Conservation (phyloP, 2,329 filamentous ascomycete species). For the Penicillium sp. region DNA sequence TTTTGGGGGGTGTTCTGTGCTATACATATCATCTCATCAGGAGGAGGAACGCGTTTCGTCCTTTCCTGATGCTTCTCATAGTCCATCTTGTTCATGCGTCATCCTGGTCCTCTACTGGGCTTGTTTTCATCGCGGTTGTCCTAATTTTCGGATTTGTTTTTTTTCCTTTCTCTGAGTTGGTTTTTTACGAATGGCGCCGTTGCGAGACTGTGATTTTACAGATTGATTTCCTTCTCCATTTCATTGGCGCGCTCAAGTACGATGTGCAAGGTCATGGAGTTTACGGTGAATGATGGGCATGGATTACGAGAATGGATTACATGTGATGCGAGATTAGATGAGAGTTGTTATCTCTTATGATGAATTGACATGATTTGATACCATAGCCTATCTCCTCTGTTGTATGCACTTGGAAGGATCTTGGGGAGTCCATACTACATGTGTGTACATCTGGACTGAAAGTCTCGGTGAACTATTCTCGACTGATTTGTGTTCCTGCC, state of each 20-base stretch:
- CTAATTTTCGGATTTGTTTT: neutral
- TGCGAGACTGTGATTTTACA: conserved; percentile 14
- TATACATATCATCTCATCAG: conserved; percentile 22
- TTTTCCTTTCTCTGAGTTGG: conserved; percentile 2
- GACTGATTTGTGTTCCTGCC: no score
- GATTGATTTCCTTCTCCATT: conserved; percentile 16
- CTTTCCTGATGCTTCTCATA: conserved; percentile 1
- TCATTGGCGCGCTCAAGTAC: conserved; percentile 14
- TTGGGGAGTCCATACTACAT: no score
- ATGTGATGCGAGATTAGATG: conserved; percentile 19
- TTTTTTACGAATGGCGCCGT: conserved; percentile 12
- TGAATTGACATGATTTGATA: neutral
- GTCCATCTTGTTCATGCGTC: conserved; percentile 2
- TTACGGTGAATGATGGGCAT: neutral
- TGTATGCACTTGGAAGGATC: no score
- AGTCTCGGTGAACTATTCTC: no score
- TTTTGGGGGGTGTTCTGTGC: conserved; percentile 3
- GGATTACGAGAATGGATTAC: conserved; percentile 2
- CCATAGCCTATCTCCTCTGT: neutral
- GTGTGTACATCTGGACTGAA: no score
- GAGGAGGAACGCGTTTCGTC: conserved; percentile 15
- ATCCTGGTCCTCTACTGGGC: neutral
- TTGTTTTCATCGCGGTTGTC: conserved; percentile 1
- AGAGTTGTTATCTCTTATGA: conserved; percentile 2
- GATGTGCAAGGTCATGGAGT: conserved; percentile 3